A percentile compares a stretch with the other conserved stretches of the same genome.
These are phyloP conservation scores for Apophysomyces sp. DNA, from an alignment of 371 early-diverging fungal species.

Conservation along the genomic window DNA sequence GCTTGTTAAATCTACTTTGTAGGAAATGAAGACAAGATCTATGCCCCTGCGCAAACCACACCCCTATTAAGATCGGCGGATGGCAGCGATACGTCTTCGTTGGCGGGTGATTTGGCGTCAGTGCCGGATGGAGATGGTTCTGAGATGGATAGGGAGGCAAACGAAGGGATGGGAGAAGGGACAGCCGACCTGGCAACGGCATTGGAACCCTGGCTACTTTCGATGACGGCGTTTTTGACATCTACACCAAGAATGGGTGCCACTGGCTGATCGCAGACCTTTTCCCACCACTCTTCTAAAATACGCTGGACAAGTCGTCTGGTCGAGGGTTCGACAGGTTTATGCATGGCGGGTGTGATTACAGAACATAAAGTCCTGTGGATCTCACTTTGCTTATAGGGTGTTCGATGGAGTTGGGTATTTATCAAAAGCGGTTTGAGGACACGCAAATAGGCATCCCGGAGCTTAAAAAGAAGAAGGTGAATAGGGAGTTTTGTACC, in stretches of 20 bases:
- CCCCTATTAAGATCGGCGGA: neutral
- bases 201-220: neutral
- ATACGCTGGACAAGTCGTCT: conserved; percentile 45
- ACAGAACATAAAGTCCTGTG: conserved; percentile 37
- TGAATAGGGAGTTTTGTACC: neutral
- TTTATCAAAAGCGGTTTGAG: conserved; percentile 72
- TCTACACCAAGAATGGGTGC: conserved; percentile 18
- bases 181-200: neutral
- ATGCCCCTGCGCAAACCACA: neutral
- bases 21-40: neutral
- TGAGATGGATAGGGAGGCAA: neutral
- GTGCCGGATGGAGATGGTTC: neutral
- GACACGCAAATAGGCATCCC: conserved; percentile 75
- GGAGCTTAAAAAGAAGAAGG: conserved; percentile 41
- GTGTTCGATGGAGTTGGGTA: conserved; percentile 50
- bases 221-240: conserved; percentile 9
- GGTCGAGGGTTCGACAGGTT: conserved; percentile 33
- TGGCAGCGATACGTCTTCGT: neutral
- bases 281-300: conserved; percentile 55
- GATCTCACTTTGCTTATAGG: conserved; percentile 57
- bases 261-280: conserved; percentile 17
- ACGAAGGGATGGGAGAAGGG: neutral
- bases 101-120: neutral
- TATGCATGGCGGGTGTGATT: conserved; percentile 35
- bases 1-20: too few relatives aligned